A percentile compares a stretch with the other conserved stretches of the same genome.
Conservation (phyloP, 2,329 filamentous ascomycete species). For the Aspergillus calidoustus region DNA sequence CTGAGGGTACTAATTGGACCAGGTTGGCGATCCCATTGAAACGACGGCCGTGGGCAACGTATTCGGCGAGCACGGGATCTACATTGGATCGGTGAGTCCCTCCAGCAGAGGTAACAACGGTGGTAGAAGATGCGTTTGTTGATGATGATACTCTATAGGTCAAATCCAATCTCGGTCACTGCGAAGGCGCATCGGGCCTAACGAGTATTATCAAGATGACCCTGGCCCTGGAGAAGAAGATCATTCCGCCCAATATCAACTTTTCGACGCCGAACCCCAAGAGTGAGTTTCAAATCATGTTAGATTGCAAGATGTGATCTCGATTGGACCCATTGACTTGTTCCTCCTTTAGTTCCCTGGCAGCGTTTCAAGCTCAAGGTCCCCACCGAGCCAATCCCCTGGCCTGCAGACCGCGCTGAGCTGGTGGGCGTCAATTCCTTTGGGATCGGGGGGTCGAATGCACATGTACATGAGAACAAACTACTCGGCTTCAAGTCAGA, state of each 20-base stretch:
- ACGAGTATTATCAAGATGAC: slow-evolving; percentile 51
- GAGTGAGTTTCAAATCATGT: neutral
- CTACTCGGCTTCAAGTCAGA: too few species aligned
- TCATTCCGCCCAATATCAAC: slow-evolving; percentile 22
- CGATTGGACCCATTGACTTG: neutral
- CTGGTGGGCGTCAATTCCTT: slow-evolving; percentile 30
- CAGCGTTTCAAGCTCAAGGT: neutral
- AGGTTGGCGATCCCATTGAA: neutral
- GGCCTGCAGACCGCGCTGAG: neutral
- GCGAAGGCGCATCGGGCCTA: slow-evolving; percentile 51
- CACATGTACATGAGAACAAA: too few species aligned
- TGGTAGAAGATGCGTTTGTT: neutral
- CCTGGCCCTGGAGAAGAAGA: slow-evolving; percentile 45
- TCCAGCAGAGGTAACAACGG: too few species aligned
- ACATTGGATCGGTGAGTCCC: neutral
- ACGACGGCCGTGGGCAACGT: neutral
- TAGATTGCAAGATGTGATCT: too few species aligned
- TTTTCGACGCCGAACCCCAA: slow-evolving; percentile 39
- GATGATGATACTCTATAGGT: neutral
- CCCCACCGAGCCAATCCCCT: neutral
- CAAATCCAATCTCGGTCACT: neutral
- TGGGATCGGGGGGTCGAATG: slow-evolving; percentile 29
- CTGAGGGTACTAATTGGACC: too few species aligned
- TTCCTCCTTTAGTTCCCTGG: neutral
- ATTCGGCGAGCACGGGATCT: neutral